Evolutionary conservation across 2,329 filamentous ascomycete species (phyloP).

Genomic region (Penicillium sp.): DNA sequence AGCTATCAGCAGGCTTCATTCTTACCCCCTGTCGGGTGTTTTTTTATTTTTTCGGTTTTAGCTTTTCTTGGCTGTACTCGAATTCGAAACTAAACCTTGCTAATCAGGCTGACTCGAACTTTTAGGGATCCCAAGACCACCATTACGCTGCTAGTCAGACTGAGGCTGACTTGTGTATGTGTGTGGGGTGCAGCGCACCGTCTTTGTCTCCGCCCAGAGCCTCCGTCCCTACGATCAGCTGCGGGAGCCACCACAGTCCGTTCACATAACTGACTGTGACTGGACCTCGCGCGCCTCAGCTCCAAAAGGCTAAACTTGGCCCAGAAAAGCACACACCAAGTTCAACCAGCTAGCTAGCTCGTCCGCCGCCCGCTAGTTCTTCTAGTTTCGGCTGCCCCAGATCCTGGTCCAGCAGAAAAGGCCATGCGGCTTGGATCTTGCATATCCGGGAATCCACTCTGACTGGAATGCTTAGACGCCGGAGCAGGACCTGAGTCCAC

Average conservation of each 20-base stretch:
- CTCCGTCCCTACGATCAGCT: conserved; percentile 1
- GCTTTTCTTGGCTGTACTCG: neutral
- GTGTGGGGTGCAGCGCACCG: neutral
- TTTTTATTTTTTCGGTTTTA: neutral
- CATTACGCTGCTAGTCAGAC: neutral
- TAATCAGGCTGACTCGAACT: conserved; percentile 4
- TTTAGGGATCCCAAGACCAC: neutral
- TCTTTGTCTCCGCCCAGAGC: conserved; percentile 11
- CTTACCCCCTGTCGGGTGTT: neutral
- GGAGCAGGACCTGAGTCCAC: conserved; percentile 35
- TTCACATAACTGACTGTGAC: neutral
- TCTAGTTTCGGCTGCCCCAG: conserved; percentile 9
- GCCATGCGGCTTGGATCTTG: conserved; percentile 33
- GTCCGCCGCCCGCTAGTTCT: conserved; percentile 8
- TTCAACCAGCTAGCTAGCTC: conserved; percentile 7
- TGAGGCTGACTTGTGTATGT: neutral
- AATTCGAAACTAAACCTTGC: conserved; percentile 7
- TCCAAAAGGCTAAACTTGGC: neutral
- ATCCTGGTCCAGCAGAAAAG: conserved; percentile 11
- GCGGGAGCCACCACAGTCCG: neutral
- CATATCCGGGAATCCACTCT: conserved; percentile 35
- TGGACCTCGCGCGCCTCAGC: neutral
- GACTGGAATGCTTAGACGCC: conserved; percentile 43
- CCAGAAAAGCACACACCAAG: too few species aligned
- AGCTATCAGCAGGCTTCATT: conserved; percentile 6